Conservation (phyloP, 2,329 filamentous ascomycete species). For the Hymenoscyphus infarciens region DNA sequence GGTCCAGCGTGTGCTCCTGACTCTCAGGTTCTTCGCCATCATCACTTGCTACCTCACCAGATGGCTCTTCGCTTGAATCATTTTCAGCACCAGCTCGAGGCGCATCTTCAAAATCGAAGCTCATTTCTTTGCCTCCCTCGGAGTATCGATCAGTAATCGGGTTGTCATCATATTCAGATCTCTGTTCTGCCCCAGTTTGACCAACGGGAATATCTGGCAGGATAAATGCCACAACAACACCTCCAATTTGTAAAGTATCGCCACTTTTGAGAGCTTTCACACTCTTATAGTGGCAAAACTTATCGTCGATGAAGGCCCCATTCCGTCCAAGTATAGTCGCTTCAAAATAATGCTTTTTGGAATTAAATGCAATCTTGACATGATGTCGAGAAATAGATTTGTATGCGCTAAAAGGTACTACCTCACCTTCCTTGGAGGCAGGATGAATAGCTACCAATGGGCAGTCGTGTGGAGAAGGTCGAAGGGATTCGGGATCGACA, state of each 20-base stretch:
- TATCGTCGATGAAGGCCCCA: conserved; percentile 65
- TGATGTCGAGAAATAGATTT: conserved; percentile 73
- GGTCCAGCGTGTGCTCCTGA: conserved; percentile 33
- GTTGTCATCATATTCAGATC: conserved; percentile 46
- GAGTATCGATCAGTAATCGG: conserved; percentile 48
- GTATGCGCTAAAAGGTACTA: conserved; percentile 58
- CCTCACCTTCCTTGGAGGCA: conserved; percentile 42
- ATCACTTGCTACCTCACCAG: conserved; percentile 25
- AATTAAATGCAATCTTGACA: conserved; percentile 68
- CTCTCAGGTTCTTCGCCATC: conserved; percentile 28
- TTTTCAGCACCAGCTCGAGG: conserved; percentile 53
- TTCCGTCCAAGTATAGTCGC: conserved; percentile 57
- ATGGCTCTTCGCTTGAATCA: conserved; percentile 36
- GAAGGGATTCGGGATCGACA: conserved; percentile 56
- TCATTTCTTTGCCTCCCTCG: conserved; percentile 65
- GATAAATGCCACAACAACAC: conserved; percentile 64
- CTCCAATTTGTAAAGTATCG: conserved; percentile 67
- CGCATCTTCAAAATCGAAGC: conserved; percentile 61
- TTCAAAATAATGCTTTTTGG: conserved; percentile 60
- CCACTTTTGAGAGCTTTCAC: conserved; percentile 59
- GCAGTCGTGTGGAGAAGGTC: conserved; percentile 58
- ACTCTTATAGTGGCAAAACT: conserved; percentile 49
- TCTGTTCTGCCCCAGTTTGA: conserved; percentile 55
- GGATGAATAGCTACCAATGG: conserved; percentile 72
- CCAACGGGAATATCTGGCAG: conserved; percentile 61